phyloP scores from a whole-genome alignment of 1,284 basidiomycete genomes.

The Dichomitus squalens region DNA sequence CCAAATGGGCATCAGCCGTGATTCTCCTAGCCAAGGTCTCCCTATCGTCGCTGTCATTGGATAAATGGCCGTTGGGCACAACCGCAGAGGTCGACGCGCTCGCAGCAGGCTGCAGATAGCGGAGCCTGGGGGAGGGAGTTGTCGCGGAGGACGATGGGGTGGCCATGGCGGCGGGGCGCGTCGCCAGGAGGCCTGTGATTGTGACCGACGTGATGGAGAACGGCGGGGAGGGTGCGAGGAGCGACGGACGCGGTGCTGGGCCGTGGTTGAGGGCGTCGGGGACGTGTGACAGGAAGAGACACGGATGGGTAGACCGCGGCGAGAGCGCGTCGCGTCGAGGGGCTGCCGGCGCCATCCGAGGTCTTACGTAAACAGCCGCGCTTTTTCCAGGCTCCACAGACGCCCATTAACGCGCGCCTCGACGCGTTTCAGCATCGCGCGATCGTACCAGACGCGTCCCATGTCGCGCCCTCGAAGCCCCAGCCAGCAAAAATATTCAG shows the following conservation, averaged over 20 bases:
- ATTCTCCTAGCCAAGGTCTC: constrained; percentile 72
- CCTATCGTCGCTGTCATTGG: constrained; percentile 55
- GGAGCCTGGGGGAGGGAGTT: constrained; percentile 71
- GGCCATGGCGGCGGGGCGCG: constrained; percentile 49
- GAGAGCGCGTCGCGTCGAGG: constrained; percentile 29
- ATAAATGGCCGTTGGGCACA: constrained; percentile 38
- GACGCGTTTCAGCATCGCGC: constrained; percentile 6
- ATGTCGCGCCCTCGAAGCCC: background rate
- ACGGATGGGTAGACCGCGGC: constrained; percentile 25
- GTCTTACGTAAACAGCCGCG: constrained; percentile 23
- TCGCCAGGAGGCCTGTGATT: constrained; percentile 6
- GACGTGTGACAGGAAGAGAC: constrained; percentile 28
- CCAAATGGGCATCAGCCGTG: constrained; percentile 71
- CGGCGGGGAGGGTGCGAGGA: constrained; percentile 8
- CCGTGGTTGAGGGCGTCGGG: constrained; percentile 24
- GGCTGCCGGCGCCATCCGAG: constrained; percentile 22
- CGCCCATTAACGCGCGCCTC: constrained; percentile 17
- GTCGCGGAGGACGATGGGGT: constrained; percentile 77
- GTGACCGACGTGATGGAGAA: background rate
- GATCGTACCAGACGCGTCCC: background rate
- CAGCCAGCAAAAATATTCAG: background rate
- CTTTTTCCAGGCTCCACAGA: constrained; percentile 14
- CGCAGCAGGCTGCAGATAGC: constrained; percentile 53
- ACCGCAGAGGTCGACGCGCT: constrained; percentile 35
- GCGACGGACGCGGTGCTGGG: constrained; percentile 20